These are phyloP conservation scores for Aspergillus aculeatus DNA, from an alignment of 2,329 filamentous ascomycete genomes.

Conservation along the genomic window DNA sequence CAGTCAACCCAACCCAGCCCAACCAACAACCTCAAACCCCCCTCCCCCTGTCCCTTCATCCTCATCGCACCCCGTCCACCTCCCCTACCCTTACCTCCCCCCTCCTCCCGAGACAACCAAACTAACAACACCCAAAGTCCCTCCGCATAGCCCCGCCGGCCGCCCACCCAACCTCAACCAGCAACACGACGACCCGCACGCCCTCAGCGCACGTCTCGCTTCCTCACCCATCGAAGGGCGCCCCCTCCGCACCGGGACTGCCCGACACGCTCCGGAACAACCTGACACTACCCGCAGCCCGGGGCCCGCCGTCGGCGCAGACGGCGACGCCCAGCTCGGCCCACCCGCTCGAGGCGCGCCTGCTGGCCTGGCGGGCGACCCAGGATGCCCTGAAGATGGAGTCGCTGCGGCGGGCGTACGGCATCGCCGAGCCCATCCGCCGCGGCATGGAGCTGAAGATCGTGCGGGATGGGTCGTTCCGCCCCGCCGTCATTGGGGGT, in stretches of 20 bases:
- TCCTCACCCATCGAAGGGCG: conserved; percentile 59
- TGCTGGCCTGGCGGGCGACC: conserved; percentile 84
- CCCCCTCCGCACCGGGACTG: conserved; percentile 87
- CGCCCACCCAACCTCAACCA: conserved; percentile 64
- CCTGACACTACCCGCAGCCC: conserved; percentile 62
- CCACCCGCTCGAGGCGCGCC: conserved; percentile 89
- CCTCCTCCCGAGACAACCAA: neutral
- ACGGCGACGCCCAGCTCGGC: conserved; percentile 57
- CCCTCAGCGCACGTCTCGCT: conserved; percentile 45
- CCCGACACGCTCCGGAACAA: conserved; percentile 90
- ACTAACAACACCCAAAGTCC: conserved; percentile 54
- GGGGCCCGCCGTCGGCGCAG: conserved; percentile 46
- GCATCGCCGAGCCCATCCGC: conserved; percentile 87
- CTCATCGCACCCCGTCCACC: neutral
- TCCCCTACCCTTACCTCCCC: neutral
- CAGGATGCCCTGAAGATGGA: conserved; percentile 88
- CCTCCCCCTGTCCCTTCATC: too few relatives aligned
- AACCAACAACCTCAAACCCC: neutral
- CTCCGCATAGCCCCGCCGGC: conserved; percentile 82
- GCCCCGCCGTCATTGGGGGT: conserved; percentile 67
- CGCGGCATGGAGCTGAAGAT: conserved; percentile 96
- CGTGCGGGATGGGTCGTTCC: conserved; percentile 71
- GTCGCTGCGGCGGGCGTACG: conserved; percentile 79
- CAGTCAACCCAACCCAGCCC: conserved; percentile 4
- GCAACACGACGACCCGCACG: conserved; percentile 60